phyloP scores from a whole-genome alignment of 441 rosid genomes.

The Jatropha multifida region DNA sequence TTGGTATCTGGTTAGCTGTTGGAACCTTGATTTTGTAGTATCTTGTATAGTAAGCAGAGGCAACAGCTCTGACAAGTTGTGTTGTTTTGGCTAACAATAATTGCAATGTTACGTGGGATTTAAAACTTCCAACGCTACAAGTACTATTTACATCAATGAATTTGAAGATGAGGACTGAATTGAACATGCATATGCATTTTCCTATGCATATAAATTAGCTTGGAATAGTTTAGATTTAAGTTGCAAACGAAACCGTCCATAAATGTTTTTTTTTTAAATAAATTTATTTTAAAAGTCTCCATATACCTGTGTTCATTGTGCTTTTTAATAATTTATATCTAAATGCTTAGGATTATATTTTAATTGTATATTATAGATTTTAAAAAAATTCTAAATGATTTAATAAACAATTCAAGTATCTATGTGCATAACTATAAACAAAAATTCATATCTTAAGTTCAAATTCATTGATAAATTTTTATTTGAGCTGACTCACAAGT shows the following conservation, averaged over 20 bases:
- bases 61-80: not conserved
- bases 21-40: not conserved
- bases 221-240: not conserved
- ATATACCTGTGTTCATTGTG: too few relatives aligned
- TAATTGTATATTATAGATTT: not conserved
- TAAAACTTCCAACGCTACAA: not conserved
- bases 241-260: not conserved
- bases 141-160: not conserved
- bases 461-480: not conserved
- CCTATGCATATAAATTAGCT: not conserved
- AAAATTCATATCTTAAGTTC: not conserved
- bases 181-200: not conserved
- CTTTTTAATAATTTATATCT: too few relatives aligned
- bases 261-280: not conserved
- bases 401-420: not conserved
- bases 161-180: not conserved
- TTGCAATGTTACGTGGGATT: not conserved
- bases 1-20: not conserved
- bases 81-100: not conserved
- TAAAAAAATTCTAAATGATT: not conserved
- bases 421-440: too few relatives aligned
- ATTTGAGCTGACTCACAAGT: not conserved
- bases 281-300: too few relatives aligned
- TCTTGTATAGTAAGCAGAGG: not conserved
- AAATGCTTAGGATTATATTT: not conserved